Evolutionary conservation across 768 basidiomycete genomes (phyloP), one percentile per base, ranked within the genome.

Genomic region (Omphalotus guepiniiformis): DNA sequence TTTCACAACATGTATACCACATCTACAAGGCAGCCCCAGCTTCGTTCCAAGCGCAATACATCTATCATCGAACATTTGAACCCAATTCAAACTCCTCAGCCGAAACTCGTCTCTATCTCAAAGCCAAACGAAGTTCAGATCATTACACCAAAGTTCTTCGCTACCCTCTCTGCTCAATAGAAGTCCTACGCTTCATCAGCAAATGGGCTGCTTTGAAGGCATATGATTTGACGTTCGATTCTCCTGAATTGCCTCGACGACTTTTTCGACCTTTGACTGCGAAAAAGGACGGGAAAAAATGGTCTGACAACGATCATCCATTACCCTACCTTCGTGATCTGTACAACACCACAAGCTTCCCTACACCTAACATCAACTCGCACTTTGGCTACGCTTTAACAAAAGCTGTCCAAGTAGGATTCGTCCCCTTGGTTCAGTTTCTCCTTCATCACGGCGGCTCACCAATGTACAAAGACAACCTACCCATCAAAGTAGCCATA

Each of bases 381-480:
- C 73, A 88, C 62, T 72, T 78, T 2, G 94, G 93, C 1, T 96
- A 93, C 58, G 83, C 86, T 0, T 79, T 96, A 32, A 82, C 81
- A 13, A 82, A 79, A 53, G 91, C 93, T 1, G 88, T 92, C 1
- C 72, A 83, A 29, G 80, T 77, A 0, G 69, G 70, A 18, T 83
- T 84, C 52, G 46, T 73, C 1, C 80, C 83, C 3, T 76, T 96
- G 6, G 70, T 93, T 1, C 68, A 63, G 19, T 83, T 89, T 54
- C 73, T 97, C 13, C 79, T 96, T 40, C 67, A 70, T 2, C 69
- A 82, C 16, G 85, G 82, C 3, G 93, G 90, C 0, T 84, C 83
- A 9, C 93, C 93, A 0, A 58, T 58, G 4, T 64, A 65, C 51
- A 86, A 85, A 56, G 62, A 74, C 11, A 74, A 69, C 18, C 67